Evolutionary conservation across 108 stramenopile species (phyloP).

Genomic region (Stephanodiscus minutulus): DNA sequence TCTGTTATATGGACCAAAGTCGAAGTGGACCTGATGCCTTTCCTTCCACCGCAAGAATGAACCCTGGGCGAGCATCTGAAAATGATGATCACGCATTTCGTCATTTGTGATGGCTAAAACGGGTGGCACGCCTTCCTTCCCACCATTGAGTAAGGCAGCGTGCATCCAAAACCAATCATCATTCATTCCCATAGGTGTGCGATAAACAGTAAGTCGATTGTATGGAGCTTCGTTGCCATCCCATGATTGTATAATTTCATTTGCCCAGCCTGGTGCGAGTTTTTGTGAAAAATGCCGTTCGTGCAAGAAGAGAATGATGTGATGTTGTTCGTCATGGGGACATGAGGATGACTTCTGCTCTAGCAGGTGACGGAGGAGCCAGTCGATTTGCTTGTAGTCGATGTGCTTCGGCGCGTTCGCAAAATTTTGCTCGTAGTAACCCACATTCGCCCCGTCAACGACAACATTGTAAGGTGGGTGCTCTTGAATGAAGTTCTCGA

Average conservation of each 20-base stretch:
- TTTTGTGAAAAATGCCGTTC: slow-evolving; percentile 71
- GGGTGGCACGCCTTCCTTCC: slow-evolving; percentile 38
- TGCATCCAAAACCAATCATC: slow-evolving; percentile 99
- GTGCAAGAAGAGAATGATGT: slow-evolving; percentile 79
- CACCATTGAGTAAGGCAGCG: slow-evolving; percentile 69
- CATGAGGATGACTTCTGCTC: slow-evolving; percentile 21
- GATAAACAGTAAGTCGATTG: slow-evolving; percentile 59
- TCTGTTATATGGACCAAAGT: slow-evolving; percentile 59
- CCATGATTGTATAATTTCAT: slow-evolving; percentile 57
- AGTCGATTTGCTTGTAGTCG: slow-evolving; percentile 92
- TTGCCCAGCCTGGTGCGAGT: slow-evolving; percentile 58
- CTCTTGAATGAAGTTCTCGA: slow-evolving; percentile 37
- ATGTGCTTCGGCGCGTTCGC: slow-evolving; percentile 81
- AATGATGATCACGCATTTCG: slow-evolving; percentile 99
- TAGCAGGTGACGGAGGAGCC: slow-evolving; percentile 70
- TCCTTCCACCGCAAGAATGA: slow-evolving; percentile 97
- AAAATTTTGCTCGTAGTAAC: slow-evolving; percentile 92
- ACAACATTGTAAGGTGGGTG: slow-evolving; percentile 63
- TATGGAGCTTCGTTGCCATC: slow-evolving; percentile 35
- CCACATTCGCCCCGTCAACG: slow-evolving; percentile 99
- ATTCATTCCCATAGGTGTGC: slow-evolving; percentile 82
- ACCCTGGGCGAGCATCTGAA: slow-evolving; percentile 90
- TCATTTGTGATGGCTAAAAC: slow-evolving; percentile 94
- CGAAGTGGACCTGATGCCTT: slow-evolving; percentile 88
- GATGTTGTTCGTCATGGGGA: not conserved